phyloP scores from a whole-genome alignment of 352 stramenopile species.

The Blastocystis sp. region DNA sequence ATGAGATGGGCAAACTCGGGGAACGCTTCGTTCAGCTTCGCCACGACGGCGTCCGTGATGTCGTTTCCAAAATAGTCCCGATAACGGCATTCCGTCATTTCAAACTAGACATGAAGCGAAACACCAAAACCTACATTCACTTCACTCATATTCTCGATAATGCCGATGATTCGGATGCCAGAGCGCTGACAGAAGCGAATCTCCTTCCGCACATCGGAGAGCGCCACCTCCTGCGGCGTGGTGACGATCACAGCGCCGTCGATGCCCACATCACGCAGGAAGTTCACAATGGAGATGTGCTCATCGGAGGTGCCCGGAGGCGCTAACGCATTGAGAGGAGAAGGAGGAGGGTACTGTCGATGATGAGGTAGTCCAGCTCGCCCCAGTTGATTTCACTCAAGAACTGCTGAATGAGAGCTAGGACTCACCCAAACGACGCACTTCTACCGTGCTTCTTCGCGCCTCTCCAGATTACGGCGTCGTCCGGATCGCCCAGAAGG shows the following conservation, averaged over 20 bases:
- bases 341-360: constrained; percentile 82
- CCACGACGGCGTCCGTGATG: constrained; percentile 70
- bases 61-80: constrained; percentile 71
- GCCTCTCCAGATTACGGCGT: constrained; percentile 98
- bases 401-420: constrained; percentile 97
- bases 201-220: constrained; percentile 97
- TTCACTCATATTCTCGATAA: constrained; percentile 98
- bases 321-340: background rate
- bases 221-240: constrained; percentile 94
- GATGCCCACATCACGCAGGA: constrained; percentile 88
- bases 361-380: constrained; percentile 97
- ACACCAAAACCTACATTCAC: constrained; percentile 77
- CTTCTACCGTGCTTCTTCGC: constrained; percentile 92
- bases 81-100: constrained; percentile 30
- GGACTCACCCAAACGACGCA: background rate
- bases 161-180: constrained; percentile 78
- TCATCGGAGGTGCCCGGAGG: constrained; percentile 98
- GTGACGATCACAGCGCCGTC: constrained; percentile 93
- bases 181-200: constrained; percentile 99
- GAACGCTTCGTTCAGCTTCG: constrained; percentile 81
- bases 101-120: constrained; percentile 67
- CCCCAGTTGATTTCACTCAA: constrained; percentile 98
- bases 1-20: constrained; percentile 77
- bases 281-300: constrained; percentile 99
- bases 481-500: constrained; percentile 91